phyloP scores from a whole-genome alignment of 352 stramenopile genomes.

The Lagenidium giganteum region DNA sequence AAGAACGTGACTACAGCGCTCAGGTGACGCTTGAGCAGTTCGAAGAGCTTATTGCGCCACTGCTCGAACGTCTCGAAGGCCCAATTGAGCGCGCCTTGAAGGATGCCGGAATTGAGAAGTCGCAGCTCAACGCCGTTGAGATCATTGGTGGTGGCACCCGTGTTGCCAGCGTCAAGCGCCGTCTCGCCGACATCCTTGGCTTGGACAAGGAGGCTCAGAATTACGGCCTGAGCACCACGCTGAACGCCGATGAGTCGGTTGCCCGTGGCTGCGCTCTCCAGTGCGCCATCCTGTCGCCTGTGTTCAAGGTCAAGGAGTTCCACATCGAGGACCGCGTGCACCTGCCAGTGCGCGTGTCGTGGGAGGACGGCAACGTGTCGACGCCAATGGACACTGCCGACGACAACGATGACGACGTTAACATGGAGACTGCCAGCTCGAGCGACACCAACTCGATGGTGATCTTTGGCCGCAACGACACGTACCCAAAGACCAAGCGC shows the following conservation, averaged over 20 bases:
- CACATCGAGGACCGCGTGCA: slow-evolving; percentile 84
- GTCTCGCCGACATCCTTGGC: slow-evolving; percentile 88
- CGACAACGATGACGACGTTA: slow-evolving; percentile 85
- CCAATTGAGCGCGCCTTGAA: slow-evolving; percentile 81
- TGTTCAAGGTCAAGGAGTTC: slow-evolving; percentile 97
- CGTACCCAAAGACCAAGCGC: slow-evolving; percentile 97
- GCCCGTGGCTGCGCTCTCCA: slow-evolving; percentile 96
- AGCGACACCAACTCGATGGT: slow-evolving; percentile 85
- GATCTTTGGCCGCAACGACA: slow-evolving; percentile 95
- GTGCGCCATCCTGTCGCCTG: slow-evolving; percentile 97
- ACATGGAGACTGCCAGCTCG: slow-evolving; percentile 49
- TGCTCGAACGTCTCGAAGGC: slow-evolving; percentile 80
- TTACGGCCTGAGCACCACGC: slow-evolving; percentile 96
- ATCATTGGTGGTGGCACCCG: slow-evolving; percentile 96
- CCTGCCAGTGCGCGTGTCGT: slow-evolving; percentile 93
- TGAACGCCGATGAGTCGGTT: slow-evolving; percentile 99
- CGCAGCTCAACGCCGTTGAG: slow-evolving; percentile 91
- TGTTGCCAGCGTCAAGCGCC: slow-evolving; percentile 95
- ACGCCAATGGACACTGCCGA: slow-evolving; percentile 56
- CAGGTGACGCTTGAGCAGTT: slow-evolving; percentile 95
- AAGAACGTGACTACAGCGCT: slow-evolving; percentile 96
- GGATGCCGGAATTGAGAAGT: slow-evolving; percentile 87
- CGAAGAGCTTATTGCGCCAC: slow-evolving; percentile 88
- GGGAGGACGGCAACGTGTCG: slow-evolving; percentile 72
- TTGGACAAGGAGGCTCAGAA: slow-evolving; percentile 93